phyloP scores from a whole-genome alignment of 106 monocot genomes.

The Dendrobium catenatum region DNA sequence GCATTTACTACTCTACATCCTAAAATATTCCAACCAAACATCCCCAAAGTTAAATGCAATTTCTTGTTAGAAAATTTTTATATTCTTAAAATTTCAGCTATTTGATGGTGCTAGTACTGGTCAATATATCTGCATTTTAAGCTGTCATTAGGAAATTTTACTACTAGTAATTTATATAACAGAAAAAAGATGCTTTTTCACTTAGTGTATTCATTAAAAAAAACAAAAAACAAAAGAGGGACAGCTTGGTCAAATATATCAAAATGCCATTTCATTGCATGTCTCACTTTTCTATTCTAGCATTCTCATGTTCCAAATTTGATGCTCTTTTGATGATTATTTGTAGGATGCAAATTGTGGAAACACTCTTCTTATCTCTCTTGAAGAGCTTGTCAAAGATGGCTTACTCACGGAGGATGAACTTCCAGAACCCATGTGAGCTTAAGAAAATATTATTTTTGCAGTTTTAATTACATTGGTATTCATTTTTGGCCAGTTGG shows the following conservation, averaged over 20 bases:
- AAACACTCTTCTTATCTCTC: constrained; percentile 88
- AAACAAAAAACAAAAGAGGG: neutral
- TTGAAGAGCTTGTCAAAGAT: constrained; percentile 91
- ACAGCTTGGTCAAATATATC: neutral
- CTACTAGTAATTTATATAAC: neutral
- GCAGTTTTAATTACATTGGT: constrained; percentile 3
- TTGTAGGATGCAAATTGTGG: constrained; percentile 98
- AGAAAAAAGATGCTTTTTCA: neutral
- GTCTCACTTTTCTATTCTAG: neutral
- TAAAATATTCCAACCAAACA: too few relatives aligned
- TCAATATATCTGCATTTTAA: neutral
- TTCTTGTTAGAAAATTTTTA: neutral
- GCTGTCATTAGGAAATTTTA: neutral
- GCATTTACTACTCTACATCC: too few relatives aligned
- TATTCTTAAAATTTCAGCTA: neutral
- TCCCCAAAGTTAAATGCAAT: neutral
- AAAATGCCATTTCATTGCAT: neutral
- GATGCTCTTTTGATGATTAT: constrained; percentile 7
- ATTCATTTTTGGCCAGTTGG: neutral
- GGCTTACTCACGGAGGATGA: constrained; percentile 69
- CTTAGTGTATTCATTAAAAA: neutral
- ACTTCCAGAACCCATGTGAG: constrained; percentile 84
- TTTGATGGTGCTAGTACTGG: neutral
- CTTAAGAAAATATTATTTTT: constrained; percentile 3
- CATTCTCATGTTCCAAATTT: neutral